These are phyloP conservation scores for Beauveria rudraprayagi DNA, from an alignment of 2,329 filamentous ascomycete species.

Conservation along the genomic window DNA sequence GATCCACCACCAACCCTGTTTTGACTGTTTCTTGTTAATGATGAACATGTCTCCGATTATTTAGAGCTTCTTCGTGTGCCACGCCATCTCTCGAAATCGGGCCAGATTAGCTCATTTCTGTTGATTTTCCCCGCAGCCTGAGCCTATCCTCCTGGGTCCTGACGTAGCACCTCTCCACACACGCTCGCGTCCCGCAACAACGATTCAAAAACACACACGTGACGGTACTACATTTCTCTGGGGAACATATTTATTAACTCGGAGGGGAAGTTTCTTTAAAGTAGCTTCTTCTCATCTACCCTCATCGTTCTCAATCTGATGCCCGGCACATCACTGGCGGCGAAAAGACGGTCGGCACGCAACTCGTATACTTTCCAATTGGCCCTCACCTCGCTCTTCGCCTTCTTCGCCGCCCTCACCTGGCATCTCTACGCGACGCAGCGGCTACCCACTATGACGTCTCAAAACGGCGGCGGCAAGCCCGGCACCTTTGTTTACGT, in stretches of 20 bases:
- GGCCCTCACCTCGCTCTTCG: background rate
- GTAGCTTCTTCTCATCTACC: background rate
- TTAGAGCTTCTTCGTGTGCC: no score
- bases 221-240: background rate
- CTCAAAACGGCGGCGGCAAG: background rate
- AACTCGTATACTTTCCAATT: conserved; percentile 1
- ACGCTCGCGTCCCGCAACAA: no score
- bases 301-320: background rate
- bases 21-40: no score
- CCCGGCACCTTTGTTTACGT: background rate
- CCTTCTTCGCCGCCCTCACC: conserved; percentile 3
- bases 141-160: background rate
- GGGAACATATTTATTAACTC: background rate
- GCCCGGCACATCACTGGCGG: conserved; percentile 1
- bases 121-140: background rate
- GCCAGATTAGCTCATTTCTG: background rate
- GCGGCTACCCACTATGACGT: background rate
- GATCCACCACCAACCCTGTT: no score
- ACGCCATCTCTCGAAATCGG: background rate
- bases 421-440: conserved; percentile 1
- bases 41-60: no score
- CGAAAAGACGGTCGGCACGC: conserved; percentile 5
- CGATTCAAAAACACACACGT: background rate
- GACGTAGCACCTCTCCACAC: no score
- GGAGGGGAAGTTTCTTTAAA: background rate